phyloP scores from a whole-genome alignment of 192 early-diverging fungal genomes.

The Coemansia sp. region DNA sequence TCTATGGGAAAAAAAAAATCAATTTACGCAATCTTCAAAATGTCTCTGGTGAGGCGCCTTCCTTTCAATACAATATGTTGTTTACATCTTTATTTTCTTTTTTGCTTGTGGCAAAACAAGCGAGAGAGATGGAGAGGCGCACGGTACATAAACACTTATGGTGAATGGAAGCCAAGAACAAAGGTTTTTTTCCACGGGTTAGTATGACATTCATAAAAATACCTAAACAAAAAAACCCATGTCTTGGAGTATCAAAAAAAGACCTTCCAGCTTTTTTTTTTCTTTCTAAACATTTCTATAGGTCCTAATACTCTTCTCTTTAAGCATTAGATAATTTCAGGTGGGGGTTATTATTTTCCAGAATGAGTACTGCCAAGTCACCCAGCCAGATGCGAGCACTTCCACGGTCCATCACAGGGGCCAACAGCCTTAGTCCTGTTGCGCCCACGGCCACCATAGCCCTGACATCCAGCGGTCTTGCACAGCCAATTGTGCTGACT shows the following conservation, averaged over 20 bases:
- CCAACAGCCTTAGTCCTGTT: constrained; percentile 4
- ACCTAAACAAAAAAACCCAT: too few species aligned
- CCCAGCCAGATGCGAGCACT: constrained; percentile 6
- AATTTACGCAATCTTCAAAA: neutral
- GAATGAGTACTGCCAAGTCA: constrained; percentile 8
- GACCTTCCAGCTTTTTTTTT: too few species aligned
- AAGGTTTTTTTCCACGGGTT: too few species aligned
- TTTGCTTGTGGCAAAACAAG: neutral
- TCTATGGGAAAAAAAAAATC: too few species aligned
- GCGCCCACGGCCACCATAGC: neutral
- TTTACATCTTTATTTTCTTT: neutral
- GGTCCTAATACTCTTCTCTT: too few species aligned
- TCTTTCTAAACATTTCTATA: too few species aligned
- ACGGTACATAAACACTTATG: neutral
- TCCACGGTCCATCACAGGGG: constrained; percentile 8
- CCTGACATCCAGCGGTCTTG: neutral
- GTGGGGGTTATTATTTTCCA: too few species aligned
- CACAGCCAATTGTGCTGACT: constrained; percentile 21
- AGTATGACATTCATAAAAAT: too few species aligned
- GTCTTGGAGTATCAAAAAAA: too few species aligned
- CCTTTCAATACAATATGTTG: neutral
- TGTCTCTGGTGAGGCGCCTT: neutral
- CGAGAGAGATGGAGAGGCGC: neutral
- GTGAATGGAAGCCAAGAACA: neutral
- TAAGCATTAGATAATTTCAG: too few species aligned